Percentiles rank a stretch among this genome's conserved stretches.
Evolutionary conservation across 2,329 filamentous ascomycete genomes (phyloP).

Genomic region (Cercospora citrullina): DNA sequence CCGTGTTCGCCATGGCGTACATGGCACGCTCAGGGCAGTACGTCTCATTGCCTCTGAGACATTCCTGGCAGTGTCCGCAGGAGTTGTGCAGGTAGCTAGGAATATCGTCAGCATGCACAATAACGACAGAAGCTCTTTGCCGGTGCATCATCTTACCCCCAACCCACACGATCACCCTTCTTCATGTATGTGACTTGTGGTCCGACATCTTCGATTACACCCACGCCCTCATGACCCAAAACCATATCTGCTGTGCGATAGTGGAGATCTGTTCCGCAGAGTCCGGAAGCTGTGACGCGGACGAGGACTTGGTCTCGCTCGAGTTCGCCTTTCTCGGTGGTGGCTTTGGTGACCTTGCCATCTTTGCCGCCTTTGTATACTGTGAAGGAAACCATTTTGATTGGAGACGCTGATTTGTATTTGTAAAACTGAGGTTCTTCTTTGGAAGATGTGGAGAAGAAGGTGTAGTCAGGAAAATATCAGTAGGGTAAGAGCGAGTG

Average conservation of each 20-base stretch:
- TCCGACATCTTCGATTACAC: conserved; percentile 52
- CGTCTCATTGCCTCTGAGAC: conserved; percentile 47
- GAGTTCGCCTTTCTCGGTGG: conserved; percentile 51
- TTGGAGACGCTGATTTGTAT: neutral
- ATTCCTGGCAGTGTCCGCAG: conserved; percentile 50
- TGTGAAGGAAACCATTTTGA: conserved; percentile 52
- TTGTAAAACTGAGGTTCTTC: neutral
- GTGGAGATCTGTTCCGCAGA: conserved; percentile 61
- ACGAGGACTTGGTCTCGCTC: conserved; percentile 59
- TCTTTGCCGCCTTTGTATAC: conserved; percentile 64
- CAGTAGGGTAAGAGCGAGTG: neutral
- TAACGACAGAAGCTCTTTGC: neutral
- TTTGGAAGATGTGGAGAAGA: neutral
- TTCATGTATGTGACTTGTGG: conserved; percentile 50
- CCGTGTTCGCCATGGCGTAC: conserved; percentile 48
- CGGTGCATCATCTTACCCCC: conserved; percentile 37
- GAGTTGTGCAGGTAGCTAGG: conserved; percentile 44
- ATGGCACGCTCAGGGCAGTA: conserved; percentile 47
- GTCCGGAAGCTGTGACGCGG: conserved; percentile 64
- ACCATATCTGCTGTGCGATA: conserved; percentile 43
- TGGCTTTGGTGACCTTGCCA: conserved; percentile 55
- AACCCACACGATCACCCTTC: conserved; percentile 54
- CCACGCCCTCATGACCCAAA: conserved; percentile 58
- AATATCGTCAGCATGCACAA: neutral
- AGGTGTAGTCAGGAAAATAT: neutral